Base-by-base conservation (phyloP, 495 filamentous ascomycete genomes). In the Zalerion maritima region DNA sequence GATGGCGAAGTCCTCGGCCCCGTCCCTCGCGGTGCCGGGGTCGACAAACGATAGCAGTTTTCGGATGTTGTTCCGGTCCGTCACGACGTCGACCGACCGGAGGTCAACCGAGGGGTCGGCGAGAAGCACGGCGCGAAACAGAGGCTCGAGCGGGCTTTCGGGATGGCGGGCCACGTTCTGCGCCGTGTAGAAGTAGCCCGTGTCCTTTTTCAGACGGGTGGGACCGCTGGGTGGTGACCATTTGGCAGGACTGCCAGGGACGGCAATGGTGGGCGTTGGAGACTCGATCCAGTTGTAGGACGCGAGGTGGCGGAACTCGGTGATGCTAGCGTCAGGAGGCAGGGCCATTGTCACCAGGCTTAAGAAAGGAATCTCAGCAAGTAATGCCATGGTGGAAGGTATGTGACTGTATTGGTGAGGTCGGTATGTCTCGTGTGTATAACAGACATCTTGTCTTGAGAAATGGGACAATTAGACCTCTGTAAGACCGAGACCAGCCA, bases 11-110 rank as follows among this genome's bases (percentile, higher is more conserved):
- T 40, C 17, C 14, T 55, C 43, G 6, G 44, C 44, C 4, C 37
- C 33, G 15, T 46, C 35, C 9, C 34, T 38, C 4, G 12, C 22
- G 6, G 29, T 34, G 24, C 26, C 31, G 4, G 55, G 50, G 18
- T 60, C 45, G 29, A 69, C 28, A 34, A 68, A 69, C 2, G 46
- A 40, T 9, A 70, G 49, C 16, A 71, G 53, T 33, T 66, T 62
- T 15, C 65, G 64, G 21, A 73, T 49, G 34, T 62, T 69, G 35
- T 58, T 61, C 20, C 64, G 52, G 35, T 73, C 67, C 4, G 56
- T 65, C 18, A 70, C 47, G 15, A 70, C 28, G 35, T 71, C 58
- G 24, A 62, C 40, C 0, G 38, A 34, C 14, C 26, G 16, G 21
- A 68, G 50, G 26, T 66, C 44, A 24, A 61, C 62, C 4, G 42